Evolutionary conservation across 352 stramenopile species (phyloP), one percentile per base, ranked within the genome.

Genomic region (Phytopythium kandeliae): DNA sequence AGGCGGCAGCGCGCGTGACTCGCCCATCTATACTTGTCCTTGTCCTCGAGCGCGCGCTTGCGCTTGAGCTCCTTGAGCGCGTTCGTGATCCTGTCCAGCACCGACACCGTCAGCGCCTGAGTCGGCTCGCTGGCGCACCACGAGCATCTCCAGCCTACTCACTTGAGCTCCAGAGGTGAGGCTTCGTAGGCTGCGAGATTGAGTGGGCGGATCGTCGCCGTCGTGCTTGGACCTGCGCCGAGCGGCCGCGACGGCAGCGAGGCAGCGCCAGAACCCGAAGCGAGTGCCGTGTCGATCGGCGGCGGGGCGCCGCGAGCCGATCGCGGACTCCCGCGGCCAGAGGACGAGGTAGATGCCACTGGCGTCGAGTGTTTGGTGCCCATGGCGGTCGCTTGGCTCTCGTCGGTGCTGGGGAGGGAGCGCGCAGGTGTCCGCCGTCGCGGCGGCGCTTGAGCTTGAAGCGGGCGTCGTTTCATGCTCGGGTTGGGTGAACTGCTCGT

Each of bases 121-220:
- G 28, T 31, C 28, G 28, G 4, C 28, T 4, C 28, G 28, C 9
- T 9, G 28, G 4, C 9, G 28, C 28, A 4, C 28, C 28, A 31
- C 4, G 9, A 9, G 4, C 19, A 10, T 3, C 6, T 17, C 37
- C 22, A 24, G n/a, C 10, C n/a, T 7, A 50, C 65, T 10, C 58
- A 92, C 81, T 92, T 90, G 43, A 85, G 61, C 35, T 92, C 81
- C 1, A 92, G 55, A 8, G 78, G 57, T 13, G 76, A 85, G 34
- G 72, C 41, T 3, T 28, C 40, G 21, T 56, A 48, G 12, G 62
- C 22, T 0, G 38, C 33, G 2, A 61, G 47, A 12, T 85, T 71
- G 21, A 86, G 65, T 15, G 78, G 69, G 21, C 68, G 76, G 60
- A 87, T 76, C 17, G 74, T 82, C 11, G 63, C 70, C 13, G 60